A percentile compares a stretch with the other conserved stretches of the same genome.
Conservation (phyloP, 768 basidiomycete genomes). For the Jaapia argillacea region DNA sequence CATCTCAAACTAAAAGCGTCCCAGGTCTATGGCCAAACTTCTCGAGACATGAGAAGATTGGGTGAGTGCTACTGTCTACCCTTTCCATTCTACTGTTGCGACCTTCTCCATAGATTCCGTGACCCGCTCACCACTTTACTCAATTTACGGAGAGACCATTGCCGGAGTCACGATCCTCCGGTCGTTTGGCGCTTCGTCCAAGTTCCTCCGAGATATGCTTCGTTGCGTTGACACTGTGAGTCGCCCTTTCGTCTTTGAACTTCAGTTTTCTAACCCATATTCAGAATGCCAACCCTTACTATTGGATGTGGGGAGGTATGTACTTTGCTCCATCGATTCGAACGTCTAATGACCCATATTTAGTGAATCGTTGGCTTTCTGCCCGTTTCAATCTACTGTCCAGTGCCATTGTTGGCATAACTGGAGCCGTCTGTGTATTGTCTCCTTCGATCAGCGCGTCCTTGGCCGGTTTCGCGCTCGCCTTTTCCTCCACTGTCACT, state of each 20-base stretch:
- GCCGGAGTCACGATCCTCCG: slow-evolving; percentile 48
- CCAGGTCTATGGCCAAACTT: slow-evolving; percentile 70
- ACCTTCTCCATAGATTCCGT: slow-evolving; percentile 23
- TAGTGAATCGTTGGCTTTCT: slow-evolving; percentile 87
- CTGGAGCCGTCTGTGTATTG: slow-evolving; percentile 54
- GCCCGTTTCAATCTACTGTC: slow-evolving; percentile 82
- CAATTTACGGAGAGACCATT: slow-evolving; percentile 43
- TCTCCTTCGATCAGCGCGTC: slow-evolving; percentile 70
- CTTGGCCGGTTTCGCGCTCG: slow-evolving; percentile 76
- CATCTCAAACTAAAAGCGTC: no score
- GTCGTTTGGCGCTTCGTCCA: slow-evolving; percentile 82
- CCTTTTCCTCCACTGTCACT: slow-evolving; percentile 73
- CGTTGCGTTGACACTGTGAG: slow-evolving; percentile 72
- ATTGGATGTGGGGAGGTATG: slow-evolving; percentile 87
- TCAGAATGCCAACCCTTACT: slow-evolving; percentile 62
- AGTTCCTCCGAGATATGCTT: slow-evolving; percentile 79
- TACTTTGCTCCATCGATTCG: slow-evolving; percentile 2
- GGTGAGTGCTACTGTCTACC: slow-evolving; percentile 28
- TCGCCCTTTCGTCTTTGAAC: slow-evolving; percentile 3
- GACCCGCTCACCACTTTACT: slow-evolving; percentile 39
- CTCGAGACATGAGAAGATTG: slow-evolving; percentile 74
- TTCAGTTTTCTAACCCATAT: not conserved
- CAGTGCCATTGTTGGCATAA: slow-evolving; percentile 60
- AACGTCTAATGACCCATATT: slow-evolving; percentile 4
- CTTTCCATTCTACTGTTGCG: slow-evolving; percentile 8